A percentile compares a stretch with the other conserved stretches of the same genome.
phyloP scores from a whole-genome alignment of 2,329 filamentous ascomycete species.

The Xylariales sp. region DNA sequence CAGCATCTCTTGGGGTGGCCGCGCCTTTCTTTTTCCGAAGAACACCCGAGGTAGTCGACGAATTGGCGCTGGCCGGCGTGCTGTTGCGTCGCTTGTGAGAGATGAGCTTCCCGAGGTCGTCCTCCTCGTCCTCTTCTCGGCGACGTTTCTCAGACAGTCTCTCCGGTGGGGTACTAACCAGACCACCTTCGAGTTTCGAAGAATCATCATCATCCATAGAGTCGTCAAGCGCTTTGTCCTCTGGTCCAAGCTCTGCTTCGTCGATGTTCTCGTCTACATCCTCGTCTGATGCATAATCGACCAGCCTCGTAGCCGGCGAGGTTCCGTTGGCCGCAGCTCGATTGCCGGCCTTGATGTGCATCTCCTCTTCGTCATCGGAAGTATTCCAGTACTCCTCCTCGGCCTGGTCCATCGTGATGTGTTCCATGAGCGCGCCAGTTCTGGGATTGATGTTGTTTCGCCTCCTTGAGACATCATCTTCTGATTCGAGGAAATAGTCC shows the following conservation, averaged over 20 bases:
- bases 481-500: constrained; percentile 71
- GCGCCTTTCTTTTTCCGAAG: constrained; percentile 44
- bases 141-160: constrained; percentile 83
- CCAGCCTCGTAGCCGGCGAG: constrained; percentile 63
- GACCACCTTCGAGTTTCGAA: constrained; percentile 27
- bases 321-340: constrained; percentile 54
- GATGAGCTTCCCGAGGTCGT: constrained; percentile 82
- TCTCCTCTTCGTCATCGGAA: constrained; percentile 79
- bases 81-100: constrained; percentile 59
- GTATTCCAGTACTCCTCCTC: constrained; percentile 95
- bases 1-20: constrained; percentile 32
- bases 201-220: constrained; percentile 23
- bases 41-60: constrained; percentile 29
- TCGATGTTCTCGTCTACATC: constrained; percentile 54
- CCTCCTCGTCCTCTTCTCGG: constrained; percentile 89
- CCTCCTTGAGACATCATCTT: constrained; percentile 47
- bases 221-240: constrained; percentile 1
- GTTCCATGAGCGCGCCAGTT: constrained; percentile 58
- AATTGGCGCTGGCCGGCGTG: constrained; percentile 41
- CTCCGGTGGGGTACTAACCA: constrained; percentile 62
- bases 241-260: background rate
- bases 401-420: constrained; percentile 66
- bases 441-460: constrained; percentile 43
- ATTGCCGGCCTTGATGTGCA: constrained; percentile 27
- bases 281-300: constrained; percentile 91